Percentiles rank a stretch among this genome's conserved stretches.
These are phyloP conservation scores for Microbotryomycetes sp. DNA, from an alignment of 1,284 basidiomycete genomes.

Conservation along the genomic window DNA sequence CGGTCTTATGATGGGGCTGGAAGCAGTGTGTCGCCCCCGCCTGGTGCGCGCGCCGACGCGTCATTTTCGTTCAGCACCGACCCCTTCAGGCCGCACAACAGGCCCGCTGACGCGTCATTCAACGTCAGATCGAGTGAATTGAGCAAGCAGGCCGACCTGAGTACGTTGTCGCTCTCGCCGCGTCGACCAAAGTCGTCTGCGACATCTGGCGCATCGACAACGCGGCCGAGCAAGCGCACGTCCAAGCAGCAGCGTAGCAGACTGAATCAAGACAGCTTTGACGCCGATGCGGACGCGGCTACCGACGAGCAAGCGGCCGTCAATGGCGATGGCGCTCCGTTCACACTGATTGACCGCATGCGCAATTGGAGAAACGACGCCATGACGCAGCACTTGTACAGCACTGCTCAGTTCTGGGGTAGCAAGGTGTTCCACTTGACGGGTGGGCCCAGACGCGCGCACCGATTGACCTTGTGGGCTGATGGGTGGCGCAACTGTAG, in stretches of 20 bases:
- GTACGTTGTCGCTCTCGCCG: conserved; percentile 25
- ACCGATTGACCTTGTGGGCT: neutral
- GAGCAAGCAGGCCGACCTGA: conserved; percentile 14
- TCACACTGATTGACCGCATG: conserved; percentile 89
- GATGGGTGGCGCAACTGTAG: conserved; percentile 43
- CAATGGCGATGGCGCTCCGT: conserved; percentile 51
- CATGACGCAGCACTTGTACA: conserved; percentile 93
- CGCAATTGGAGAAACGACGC: conserved; percentile 95
- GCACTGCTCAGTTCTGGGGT: conserved; percentile 97
- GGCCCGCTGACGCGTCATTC: conserved; percentile 1
- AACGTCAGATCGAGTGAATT: conserved; percentile 19
- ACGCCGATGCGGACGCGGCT: neutral
- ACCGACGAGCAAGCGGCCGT: conserved; percentile 50
- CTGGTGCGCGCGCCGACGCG: neutral
- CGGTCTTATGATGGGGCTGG: no score
- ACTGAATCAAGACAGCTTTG: neutral
- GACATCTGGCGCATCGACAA: conserved; percentile 10
- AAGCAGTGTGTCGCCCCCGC: neutral
- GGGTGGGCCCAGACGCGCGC: conserved; percentile 54
- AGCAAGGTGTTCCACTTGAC: conserved; percentile 93
- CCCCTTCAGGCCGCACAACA: neutral
- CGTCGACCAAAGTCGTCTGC: conserved; percentile 6
- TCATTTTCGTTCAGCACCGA: neutral
- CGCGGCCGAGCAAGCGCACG: neutral
- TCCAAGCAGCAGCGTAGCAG: neutral